These are phyloP conservation scores for Cyberlindnera nakhonratchasimensis DNA, from an alignment of 805 yeast species.

Conservation along the genomic window DNA sequence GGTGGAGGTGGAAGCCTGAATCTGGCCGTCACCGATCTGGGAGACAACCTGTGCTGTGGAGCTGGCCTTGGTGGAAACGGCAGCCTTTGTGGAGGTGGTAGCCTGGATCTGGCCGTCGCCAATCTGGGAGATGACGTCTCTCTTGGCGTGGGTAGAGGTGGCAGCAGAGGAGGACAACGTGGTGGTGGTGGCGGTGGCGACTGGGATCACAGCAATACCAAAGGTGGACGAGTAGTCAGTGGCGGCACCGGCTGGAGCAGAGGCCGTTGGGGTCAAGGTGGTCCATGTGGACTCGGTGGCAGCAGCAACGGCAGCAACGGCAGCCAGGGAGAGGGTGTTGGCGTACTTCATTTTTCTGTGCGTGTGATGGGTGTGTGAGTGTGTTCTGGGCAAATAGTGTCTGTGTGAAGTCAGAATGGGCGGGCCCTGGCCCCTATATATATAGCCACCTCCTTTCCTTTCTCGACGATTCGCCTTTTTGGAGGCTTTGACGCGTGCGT, in stretches of 20 bases:
- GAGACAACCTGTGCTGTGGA: slow-evolving; percentile 33
- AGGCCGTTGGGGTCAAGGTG: slow-evolving; percentile 62
- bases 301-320: slow-evolving; percentile 53
- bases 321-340: slow-evolving; percentile 37
- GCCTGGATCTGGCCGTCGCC: slow-evolving; percentile 22
- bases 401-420: too few relatives aligned
- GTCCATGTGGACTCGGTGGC: slow-evolving; percentile 62
- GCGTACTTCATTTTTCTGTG: slow-evolving; percentile 18
- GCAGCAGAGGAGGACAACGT: slow-evolving; percentile 7
- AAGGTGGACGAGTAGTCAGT: slow-evolving; percentile 55
- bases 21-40: slow-evolving; percentile 60
- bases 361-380: too few relatives aligned
- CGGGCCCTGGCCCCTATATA: too few relatives aligned
- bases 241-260: slow-evolving; percentile 49
- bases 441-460: too few relatives aligned
- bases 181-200: slow-evolving; percentile 43
- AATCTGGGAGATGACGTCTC: slow-evolving; percentile 19
- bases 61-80: slow-evolving; percentile 14
- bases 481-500: too few relatives aligned
- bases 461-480: too few relatives aligned
- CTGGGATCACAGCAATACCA: slow-evolving; percentile 57
- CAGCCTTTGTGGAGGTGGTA: slow-evolving; percentile 26
- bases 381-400: too few relatives aligned
- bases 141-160: slow-evolving; percentile 27
- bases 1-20: slow-evolving; percentile 37